A percentile compares a stretch with the other conserved stretches of the same genome.
These are phyloP conservation scores for Tillandsia leiboldiana DNA, from an alignment of 176 grass and related monocot species.

Conservation along the genomic window DNA sequence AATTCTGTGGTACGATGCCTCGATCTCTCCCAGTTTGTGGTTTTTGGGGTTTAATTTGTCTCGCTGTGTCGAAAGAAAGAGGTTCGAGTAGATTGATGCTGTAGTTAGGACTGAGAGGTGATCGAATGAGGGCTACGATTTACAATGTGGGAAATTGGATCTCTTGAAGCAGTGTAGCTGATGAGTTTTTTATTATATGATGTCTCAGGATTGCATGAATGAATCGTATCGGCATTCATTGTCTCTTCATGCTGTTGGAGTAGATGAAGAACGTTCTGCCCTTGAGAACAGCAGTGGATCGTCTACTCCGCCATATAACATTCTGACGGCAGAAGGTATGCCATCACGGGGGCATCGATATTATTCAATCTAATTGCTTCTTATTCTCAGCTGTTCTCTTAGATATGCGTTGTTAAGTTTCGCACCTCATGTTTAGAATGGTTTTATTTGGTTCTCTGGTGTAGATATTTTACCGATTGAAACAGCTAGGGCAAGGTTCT, in stretches of 20 bases:
- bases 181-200: neutral
- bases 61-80: neutral
- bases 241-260: conserved; percentile 39
- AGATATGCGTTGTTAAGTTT: conserved; percentile 3
- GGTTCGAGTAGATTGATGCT: neutral
- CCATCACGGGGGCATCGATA: neutral
- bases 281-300: conserved; percentile 56
- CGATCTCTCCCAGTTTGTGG: neutral
- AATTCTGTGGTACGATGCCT: conserved; percentile 48
- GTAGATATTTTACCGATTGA: conserved; percentile 75
- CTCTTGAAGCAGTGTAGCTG: neutral
- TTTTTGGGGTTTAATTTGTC: neutral
- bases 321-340: conserved; percentile 55
- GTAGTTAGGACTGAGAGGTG: neutral
- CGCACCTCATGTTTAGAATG: neutral
- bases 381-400: neutral
- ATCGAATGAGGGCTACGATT: neutral
- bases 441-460: conserved; percentile 2
- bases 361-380: neutral
- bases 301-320: conserved; percentile 47
- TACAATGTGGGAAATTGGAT: too few species aligned
- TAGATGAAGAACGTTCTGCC: conserved; percentile 50
- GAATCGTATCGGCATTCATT: conserved; percentile 55
- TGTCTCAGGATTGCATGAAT: conserved; percentile 48
- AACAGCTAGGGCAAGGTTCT: conserved; percentile 54